Evolutionary conservation across 768 basidiomycete genomes (phyloP).

Genomic region (Auriscalpium vulgare): DNA sequence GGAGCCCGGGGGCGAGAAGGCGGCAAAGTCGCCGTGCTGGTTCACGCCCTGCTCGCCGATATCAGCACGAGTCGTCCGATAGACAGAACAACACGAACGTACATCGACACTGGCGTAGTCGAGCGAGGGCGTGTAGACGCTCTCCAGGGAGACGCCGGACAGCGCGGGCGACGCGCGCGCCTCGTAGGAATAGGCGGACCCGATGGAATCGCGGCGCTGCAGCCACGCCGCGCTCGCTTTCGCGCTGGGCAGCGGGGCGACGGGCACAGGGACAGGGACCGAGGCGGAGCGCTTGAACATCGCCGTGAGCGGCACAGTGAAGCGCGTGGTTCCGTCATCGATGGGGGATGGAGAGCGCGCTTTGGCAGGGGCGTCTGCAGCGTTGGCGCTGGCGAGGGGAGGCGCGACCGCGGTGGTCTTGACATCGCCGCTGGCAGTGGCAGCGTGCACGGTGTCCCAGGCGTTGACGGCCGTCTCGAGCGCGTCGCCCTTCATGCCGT

Average conservation of each 20-base stretch:
- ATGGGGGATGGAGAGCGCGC: conserved; percentile 12
- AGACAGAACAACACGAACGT: not conserved
- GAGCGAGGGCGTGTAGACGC: not conserved
- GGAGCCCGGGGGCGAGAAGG: conserved; percentile 13
- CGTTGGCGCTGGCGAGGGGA: not conserved
- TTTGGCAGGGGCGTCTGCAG: not conserved
- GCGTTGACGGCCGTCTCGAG: conserved; percentile 56
- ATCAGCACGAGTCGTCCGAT: not conserved
- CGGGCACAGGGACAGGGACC: conserved; percentile 12
- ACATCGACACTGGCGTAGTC: not conserved
- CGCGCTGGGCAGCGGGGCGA: not conserved
- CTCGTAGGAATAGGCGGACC: not conserved
- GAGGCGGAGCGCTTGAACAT: conserved; percentile 63
- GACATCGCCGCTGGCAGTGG: conserved; percentile 4
- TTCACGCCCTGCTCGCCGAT: not conserved
- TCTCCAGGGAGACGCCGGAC: not conserved
- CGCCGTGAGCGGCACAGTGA: conserved; percentile 47
- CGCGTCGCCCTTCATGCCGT: conserved; percentile 57
- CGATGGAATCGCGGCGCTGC: not conserved
- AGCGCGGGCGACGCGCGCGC: not conserved
- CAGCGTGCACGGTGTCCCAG: conserved; percentile 35
- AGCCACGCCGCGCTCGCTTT: not conserved
- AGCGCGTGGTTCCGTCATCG: conserved; percentile 19
- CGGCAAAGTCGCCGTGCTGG: conserved; percentile 1
- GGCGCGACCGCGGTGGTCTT: conserved; percentile 21